Evolutionary conservation across 2,329 filamentous ascomycete genomes (phyloP).

Genomic region (Fonsecaea monophora): DNA sequence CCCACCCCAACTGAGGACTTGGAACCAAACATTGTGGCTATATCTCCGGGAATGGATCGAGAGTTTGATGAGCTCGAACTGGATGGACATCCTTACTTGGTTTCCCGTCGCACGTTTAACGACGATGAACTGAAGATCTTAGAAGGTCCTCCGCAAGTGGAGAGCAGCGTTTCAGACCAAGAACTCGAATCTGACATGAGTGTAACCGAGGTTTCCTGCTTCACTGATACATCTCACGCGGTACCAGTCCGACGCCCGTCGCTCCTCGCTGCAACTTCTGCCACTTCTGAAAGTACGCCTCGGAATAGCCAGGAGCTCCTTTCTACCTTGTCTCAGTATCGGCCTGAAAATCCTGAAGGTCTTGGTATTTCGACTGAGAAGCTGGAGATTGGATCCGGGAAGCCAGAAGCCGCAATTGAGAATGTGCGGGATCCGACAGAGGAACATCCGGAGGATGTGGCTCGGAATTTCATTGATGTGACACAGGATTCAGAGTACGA

Average conservation of each 20-base stretch:
- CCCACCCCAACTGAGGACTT: constrained; percentile 27
- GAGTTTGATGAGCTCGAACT: constrained; percentile 38
- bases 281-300: constrained; percentile 36
- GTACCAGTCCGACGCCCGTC: constrained; percentile 24
- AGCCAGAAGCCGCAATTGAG: background rate
- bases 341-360: constrained; percentile 1
- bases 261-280: constrained; percentile 25
- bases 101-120: constrained; percentile 34
- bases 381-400: background rate
- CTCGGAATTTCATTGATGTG: background rate
- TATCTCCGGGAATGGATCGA: constrained; percentile 34
- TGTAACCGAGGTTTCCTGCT: background rate
- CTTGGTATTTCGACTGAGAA: background rate
- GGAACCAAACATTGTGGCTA: constrained; percentile 37
- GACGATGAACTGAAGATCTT: constrained; percentile 36
- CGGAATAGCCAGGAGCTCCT: constrained; percentile 34
- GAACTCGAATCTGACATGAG: background rate
- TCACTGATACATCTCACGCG: background rate
- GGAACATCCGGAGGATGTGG: background rate
- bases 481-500: background rate
- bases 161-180: constrained; percentile 1
- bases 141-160: constrained; percentile 13
- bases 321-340: constrained; percentile 12
- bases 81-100: constrained; percentile 37
- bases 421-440: background rate